Conservation (phyloP, 2,329 filamentous ascomycete species). For the Xylariaceae sp. region DNA sequence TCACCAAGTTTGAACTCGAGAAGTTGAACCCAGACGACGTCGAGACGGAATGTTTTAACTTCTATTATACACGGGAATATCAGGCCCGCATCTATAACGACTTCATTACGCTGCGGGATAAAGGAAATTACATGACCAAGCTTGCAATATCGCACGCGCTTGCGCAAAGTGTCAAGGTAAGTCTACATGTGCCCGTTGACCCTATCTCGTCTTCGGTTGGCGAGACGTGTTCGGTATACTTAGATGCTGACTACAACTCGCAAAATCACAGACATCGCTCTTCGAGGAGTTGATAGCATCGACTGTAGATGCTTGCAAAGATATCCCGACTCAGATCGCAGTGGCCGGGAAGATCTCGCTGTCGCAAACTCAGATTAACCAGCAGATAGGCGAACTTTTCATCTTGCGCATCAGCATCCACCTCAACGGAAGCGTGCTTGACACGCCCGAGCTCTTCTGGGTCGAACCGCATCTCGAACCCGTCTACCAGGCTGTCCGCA, state of each 20-base stretch:
- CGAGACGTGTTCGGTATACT: background rate
- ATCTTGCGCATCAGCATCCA: slow-evolving; percentile 98
- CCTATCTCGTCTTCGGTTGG: no score
- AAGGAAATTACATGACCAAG: slow-evolving; percentile 97
- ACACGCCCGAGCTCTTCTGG: slow-evolving; percentile 98
- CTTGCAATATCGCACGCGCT: slow-evolving; percentile 92
- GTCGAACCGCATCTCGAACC: slow-evolving; percentile 94
- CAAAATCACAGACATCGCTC: slow-evolving; percentile 65
- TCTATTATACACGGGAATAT: slow-evolving; percentile 97
- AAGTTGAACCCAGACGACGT: slow-evolving; percentile 84
- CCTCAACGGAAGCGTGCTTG: slow-evolving; percentile 90
- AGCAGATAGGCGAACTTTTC: slow-evolving; percentile 98
- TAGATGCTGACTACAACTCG: slow-evolving; percentile 1
- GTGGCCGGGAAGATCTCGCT: slow-evolving; percentile 87
- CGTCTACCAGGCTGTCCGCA: slow-evolving; percentile 90
- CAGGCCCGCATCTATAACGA: slow-evolving; percentile 99
- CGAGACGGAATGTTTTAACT: slow-evolving; percentile 95
- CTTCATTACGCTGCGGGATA: slow-evolving; percentile 91
- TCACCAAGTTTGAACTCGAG: slow-evolving; percentile 88
- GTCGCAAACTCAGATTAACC: slow-evolving; percentile 87
- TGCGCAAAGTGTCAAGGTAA: slow-evolving; percentile 90
- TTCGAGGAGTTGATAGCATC: slow-evolving; percentile 94
- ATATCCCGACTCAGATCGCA: slow-evolving; percentile 88
- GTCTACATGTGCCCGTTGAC: no score
- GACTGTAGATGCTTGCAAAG: slow-evolving; percentile 88